Evolutionary conservation across 2,329 filamentous ascomycete genomes (phyloP).

Genomic region (Scedosporium dehoogii): DNA sequence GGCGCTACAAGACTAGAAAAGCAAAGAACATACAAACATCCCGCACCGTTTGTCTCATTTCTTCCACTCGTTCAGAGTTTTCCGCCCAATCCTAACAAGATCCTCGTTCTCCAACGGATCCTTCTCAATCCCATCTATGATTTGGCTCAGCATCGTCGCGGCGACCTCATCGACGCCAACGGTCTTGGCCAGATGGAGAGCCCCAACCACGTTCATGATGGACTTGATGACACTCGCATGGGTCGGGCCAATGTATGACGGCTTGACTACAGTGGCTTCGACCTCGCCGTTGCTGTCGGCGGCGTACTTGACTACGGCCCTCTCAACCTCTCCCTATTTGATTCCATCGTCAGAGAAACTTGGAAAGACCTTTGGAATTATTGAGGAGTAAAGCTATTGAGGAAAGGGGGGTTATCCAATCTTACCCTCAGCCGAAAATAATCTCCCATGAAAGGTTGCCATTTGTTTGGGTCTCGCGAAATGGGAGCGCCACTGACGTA

Average conservation of each 20-base stretch:
- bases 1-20: neutral
- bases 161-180: conserved; percentile 27
- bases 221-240: neutral
- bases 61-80: neutral
- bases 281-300: conserved; percentile 25
- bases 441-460: conserved; percentile 23
- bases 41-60: neutral
- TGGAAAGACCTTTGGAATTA: conserved; percentile 20
- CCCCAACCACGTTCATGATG: conserved; percentile 9
- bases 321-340: conserved; percentile 36
- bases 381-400: neutral
- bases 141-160: conserved; percentile 33
- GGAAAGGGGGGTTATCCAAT: neutral
- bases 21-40: neutral
- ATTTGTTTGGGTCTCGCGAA: conserved; percentile 35
- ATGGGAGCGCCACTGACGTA: conserved; percentile 36
- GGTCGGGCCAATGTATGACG: conserved; percentile 27
- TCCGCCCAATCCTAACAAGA: conserved; percentile 24
- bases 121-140: conserved; percentile 33
- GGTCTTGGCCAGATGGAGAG: conserved; percentile 13
- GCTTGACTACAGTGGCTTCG: conserved; percentile 29
- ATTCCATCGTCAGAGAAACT: neutral
- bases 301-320: conserved; percentile 28
- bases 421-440: conserved; percentile 38
- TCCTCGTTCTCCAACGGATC: conserved; percentile 34